Percentiles rank a stretch among this genome's conserved stretches.
phyloP scores from a whole-genome alignment of 352 stramenopile species.

The Phytophthora fragariae region DNA sequence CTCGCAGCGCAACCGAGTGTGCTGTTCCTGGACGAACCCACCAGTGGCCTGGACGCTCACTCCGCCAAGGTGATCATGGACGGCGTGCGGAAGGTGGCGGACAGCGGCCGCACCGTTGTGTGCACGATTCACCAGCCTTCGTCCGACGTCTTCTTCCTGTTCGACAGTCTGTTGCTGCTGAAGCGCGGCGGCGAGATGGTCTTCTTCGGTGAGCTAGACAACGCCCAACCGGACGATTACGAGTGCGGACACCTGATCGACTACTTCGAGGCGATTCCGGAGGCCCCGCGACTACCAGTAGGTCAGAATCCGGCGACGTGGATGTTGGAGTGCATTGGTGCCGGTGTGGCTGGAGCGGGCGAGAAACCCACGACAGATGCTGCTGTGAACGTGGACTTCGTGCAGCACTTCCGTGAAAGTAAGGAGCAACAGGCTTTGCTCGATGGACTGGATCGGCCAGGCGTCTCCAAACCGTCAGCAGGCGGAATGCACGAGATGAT shows the following conservation, averaged over 20 bases:
- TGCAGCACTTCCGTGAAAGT: conserved; percentile 34
- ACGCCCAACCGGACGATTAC: conserved; percentile 1
- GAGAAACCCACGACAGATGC: conserved; percentile 18
- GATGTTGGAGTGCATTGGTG: conserved; percentile 71
- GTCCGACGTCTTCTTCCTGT: conserved; percentile 35
- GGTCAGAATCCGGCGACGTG: conserved; percentile 67
- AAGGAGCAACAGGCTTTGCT: conserved; percentile 18
- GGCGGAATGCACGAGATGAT: conserved; percentile 6
- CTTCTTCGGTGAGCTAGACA: conserved; percentile 53
- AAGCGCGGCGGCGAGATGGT: conserved; percentile 56
- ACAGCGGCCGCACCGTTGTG: conserved; percentile 66
- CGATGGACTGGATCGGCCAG: conserved; percentile 16
- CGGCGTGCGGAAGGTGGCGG: conserved; percentile 80
- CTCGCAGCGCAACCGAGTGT: too few species aligned
- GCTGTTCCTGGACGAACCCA: too few species aligned
- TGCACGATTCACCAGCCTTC: conserved; percentile 24
- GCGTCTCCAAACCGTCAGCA: conserved; percentile 14
- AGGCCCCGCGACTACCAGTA: conserved; percentile 28
- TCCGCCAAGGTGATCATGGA: conserved; percentile 19
- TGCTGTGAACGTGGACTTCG: conserved; percentile 24
- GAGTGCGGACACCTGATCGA: conserved; percentile 33
- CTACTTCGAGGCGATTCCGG: conserved; percentile 45
- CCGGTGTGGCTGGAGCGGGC: conserved; percentile 31
- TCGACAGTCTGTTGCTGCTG: conserved; percentile 85
- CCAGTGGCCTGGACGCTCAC: too few species aligned